Conservation (phyloP, 2,329 filamentous ascomycete species). For the Domatiomyces globalis region DNA sequence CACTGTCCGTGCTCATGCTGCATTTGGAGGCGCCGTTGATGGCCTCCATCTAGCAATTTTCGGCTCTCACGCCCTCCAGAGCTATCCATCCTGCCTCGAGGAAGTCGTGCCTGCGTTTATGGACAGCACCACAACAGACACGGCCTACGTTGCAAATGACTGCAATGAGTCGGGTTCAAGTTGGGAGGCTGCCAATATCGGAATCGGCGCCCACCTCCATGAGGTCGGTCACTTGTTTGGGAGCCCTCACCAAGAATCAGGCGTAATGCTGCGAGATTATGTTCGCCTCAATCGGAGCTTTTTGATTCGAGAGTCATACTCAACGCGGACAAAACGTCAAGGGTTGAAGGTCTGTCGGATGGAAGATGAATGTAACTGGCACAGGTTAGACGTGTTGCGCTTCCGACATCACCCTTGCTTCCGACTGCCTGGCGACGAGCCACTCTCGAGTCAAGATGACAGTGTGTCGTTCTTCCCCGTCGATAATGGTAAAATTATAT, state of each 20-base stretch:
- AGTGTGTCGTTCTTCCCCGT: constrained; percentile 78
- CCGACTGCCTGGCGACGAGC: constrained; percentile 60
- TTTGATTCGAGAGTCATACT: constrained; percentile 65
- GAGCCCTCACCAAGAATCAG: constrained; percentile 74
- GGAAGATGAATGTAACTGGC: constrained; percentile 80
- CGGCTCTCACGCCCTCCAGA: constrained; percentile 81
- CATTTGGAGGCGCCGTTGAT: constrained; percentile 56
- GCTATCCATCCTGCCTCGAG: constrained; percentile 77
- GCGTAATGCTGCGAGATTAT: constrained; percentile 88
- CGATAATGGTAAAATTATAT: constrained; percentile 59
- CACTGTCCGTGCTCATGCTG: constrained; percentile 65
- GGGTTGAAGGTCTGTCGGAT: constrained; percentile 57
- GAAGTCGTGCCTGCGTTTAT: constrained; percentile 80
- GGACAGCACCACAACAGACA: constrained; percentile 82
- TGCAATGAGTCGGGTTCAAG: constrained; percentile 75
- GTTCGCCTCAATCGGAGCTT: constrained; percentile 73
- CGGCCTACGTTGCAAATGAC: constrained; percentile 66
- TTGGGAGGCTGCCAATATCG: constrained; percentile 91
- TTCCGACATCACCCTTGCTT: constrained; percentile 89
- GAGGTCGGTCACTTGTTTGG: constrained; percentile 84
- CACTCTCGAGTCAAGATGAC: constrained; percentile 45
- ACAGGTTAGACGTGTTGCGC: constrained; percentile 72
- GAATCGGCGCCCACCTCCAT: constrained; percentile 83
- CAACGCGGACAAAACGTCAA: constrained; percentile 70
- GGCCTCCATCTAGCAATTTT: constrained; percentile 75